Percentiles rank a stretch among this genome's conserved stretches.
Conservation (phyloP, 805 yeast genomes). For the Kodamaea hsintzibuensis region DNA sequence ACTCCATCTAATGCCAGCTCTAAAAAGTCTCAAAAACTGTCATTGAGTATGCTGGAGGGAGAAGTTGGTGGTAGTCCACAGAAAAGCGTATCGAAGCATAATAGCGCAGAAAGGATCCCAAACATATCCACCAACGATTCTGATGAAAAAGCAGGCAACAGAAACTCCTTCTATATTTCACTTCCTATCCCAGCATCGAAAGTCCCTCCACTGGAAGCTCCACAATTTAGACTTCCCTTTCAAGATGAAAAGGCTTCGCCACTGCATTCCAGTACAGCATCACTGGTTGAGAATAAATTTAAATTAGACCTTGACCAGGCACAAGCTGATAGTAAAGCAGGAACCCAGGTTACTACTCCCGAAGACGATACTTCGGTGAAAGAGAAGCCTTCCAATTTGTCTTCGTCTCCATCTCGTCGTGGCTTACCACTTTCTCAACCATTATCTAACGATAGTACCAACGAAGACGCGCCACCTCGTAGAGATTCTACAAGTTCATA, state of each 20-base stretch:
- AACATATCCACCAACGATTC: not conserved
- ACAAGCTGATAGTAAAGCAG: constrained; percentile 5
- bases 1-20: constrained; percentile 7
- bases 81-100: not conserved
- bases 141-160: not conserved
- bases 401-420: not conserved
- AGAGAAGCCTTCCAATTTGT: not conserved
- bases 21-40: constrained; percentile 6
- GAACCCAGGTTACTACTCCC: constrained; percentile 2
- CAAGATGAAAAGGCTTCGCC: constrained; percentile 43
- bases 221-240: constrained; percentile 69
- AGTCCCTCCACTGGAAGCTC: constrained; percentile 41
- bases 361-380: constrained; percentile 4
- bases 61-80: not conserved
- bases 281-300: not conserved
- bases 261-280: constrained; percentile 2
- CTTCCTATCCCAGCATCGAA: constrained; percentile 24
- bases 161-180: constrained; percentile 10
- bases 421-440: not conserved
- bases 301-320: not conserved
- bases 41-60: constrained; percentile 5
- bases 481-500: constrained; percentile 24
- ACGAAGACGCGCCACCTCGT: constrained; percentile 3
- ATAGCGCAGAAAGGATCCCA: no score
- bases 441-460: not conserved